These are phyloP conservation scores for Cercospora sojina DNA, from an alignment of 2,329 filamentous ascomycete species.

Conservation along the genomic window DNA sequence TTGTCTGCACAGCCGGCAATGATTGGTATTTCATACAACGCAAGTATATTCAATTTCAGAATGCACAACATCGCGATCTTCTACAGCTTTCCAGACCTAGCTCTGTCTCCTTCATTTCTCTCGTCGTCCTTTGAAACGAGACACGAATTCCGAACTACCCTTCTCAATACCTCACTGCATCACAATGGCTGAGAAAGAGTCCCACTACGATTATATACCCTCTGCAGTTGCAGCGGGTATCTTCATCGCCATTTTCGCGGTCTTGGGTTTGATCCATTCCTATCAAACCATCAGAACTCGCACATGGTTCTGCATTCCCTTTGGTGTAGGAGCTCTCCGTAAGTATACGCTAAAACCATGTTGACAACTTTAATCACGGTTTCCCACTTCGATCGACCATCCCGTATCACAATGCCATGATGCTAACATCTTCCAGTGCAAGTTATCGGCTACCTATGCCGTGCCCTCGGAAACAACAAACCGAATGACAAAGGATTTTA, in stretches of 20 bases:
- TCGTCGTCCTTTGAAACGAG: background rate
- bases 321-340: slow-evolving; percentile 51
- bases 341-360: slow-evolving; percentile 41
- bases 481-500: background rate
- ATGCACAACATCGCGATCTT: background rate
- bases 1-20: background rate
- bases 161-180: background rate
- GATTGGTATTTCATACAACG: background rate
- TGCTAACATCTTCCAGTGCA: background rate
- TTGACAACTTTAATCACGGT: background rate
- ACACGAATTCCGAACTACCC: background rate
- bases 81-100: background rate
- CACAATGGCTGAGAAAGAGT: background rate
- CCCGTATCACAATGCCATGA: slow-evolving; percentile 42
- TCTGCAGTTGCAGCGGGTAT: slow-evolving; percentile 35
- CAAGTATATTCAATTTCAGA: background rate
- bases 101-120: background rate
- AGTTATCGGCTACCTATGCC: background rate
- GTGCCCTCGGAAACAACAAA: background rate
- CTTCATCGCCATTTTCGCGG: slow-evolving; percentile 22
- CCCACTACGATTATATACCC: slow-evolving; percentile 1
- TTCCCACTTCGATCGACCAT: background rate
- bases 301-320: slow-evolving; percentile 54
- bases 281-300: slow-evolving; percentile 42
- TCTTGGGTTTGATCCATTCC: slow-evolving; percentile 40